A percentile compares a stretch with the other conserved stretches of the same genome.
These are phyloP conservation scores for Hyparrhenia diplandra DNA, from an alignment of 176 grass and related monocot genomes.

Conservation along the genomic window DNA sequence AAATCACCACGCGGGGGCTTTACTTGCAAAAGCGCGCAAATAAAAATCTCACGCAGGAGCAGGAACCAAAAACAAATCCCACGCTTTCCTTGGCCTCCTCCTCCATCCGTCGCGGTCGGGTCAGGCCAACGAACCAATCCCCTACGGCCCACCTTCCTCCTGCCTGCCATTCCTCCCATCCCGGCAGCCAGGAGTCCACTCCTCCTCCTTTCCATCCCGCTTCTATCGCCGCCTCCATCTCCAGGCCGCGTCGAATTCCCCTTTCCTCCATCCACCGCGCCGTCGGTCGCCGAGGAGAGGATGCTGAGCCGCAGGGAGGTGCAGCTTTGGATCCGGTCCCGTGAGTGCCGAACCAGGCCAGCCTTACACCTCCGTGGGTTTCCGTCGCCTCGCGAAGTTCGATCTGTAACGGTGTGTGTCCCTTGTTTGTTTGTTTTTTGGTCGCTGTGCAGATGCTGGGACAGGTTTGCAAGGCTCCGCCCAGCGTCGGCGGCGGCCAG, in stretches of 20 bases:
- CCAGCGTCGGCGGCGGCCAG: constrained; percentile 26
- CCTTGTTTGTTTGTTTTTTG: background rate
- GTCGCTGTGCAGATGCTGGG: constrained; percentile 58
- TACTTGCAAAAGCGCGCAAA: constrained; percentile 31
- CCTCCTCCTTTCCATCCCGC: background rate
- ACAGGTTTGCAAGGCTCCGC: constrained; percentile 54
- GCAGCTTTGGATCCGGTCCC: constrained; percentile 72
- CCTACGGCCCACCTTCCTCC: background rate
- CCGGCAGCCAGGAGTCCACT: constrained; percentile 31
- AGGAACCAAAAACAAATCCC: no score
- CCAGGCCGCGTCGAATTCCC: background rate
- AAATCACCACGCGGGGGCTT: constrained; percentile 5
- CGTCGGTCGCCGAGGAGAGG: constrained; percentile 30
- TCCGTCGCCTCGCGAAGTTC: constrained; percentile 1
- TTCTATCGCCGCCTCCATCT: constrained; percentile 4
- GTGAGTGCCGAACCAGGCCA: constrained; percentile 31
- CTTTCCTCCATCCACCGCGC: background rate
- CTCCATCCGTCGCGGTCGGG: background rate
- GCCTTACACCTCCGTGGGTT: background rate
- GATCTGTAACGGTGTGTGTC: background rate
- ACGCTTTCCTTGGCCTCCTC: constrained; percentile 3
- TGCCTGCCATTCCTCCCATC: background rate
- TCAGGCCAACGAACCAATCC: background rate
- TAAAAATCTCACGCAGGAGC: constrained; percentile 39
- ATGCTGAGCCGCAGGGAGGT: constrained; percentile 82